Conservation (phyloP, 2,329 filamentous ascomycete genomes). For the Ophiocordyceps unilateralis region DNA sequence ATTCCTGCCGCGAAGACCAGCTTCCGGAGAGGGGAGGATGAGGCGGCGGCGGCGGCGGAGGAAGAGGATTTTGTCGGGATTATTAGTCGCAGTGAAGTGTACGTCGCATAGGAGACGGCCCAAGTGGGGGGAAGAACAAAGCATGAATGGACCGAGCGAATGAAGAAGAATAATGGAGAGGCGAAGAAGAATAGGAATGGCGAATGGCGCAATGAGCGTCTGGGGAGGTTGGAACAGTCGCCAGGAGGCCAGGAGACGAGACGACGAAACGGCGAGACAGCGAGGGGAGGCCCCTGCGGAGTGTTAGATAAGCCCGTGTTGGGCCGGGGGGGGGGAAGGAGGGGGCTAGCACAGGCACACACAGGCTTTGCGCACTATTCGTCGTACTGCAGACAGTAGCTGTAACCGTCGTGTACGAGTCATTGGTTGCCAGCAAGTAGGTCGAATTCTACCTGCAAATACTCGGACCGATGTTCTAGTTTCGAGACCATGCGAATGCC, state of each 20-base stretch:
- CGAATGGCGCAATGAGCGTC: background rate
- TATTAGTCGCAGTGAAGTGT: background rate
- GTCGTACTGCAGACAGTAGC: background rate
- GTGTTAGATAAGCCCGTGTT: background rate
- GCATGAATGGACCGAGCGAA: background rate
- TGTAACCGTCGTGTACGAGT: background rate
- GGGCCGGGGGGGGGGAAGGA: background rate
- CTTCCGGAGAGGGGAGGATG: background rate
- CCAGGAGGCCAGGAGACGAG: background rate
- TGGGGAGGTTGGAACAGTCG: background rate
- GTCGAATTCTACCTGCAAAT: background rate
- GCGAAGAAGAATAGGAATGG: background rate
- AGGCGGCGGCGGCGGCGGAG: background rate
- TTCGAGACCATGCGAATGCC: background rate
- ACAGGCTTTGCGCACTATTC: background rate
- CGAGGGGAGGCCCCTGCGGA: background rate
- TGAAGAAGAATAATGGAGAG: background rate
- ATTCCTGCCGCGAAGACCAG: background rate
- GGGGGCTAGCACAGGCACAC: background rate
- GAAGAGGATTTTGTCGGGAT: background rate
- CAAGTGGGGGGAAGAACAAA: background rate
- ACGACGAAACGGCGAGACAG: background rate
- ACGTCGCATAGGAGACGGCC: background rate
- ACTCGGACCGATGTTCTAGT: background rate
- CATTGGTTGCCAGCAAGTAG: background rate